These are phyloP conservation scores for Coffea eugenioides DNA, from an alignment of 257 asterid species.

Conservation along the genomic window DNA sequence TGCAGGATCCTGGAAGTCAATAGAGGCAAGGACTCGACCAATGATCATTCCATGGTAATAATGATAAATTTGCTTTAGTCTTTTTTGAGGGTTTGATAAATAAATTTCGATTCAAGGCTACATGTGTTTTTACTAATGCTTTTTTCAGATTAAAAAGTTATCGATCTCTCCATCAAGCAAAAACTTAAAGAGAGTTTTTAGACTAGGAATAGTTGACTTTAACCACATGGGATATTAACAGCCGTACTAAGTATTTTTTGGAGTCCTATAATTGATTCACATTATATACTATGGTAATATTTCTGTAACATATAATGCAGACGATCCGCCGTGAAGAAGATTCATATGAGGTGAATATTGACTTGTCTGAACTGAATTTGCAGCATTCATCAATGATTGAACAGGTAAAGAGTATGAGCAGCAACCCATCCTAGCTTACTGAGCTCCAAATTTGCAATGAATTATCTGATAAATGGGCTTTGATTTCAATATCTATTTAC, in stretches of 20 bases:
- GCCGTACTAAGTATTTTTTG: not conserved
- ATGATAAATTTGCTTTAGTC: not conserved
- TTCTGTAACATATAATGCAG: slow-evolving; percentile 30
- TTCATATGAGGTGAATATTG: slow-evolving; percentile 44
- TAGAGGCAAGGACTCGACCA: slow-evolving; percentile 52
- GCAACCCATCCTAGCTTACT: not conserved
- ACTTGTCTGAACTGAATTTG: slow-evolving; percentile 53
- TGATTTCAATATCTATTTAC: too few relatives aligned
- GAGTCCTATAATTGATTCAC: too few relatives aligned
- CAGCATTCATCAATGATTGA: slow-evolving; percentile 36
- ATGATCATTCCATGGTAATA: slow-evolving; percentile 47
- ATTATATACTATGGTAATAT: too few relatives aligned
- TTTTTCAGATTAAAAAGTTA: not conserved
- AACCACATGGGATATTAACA: not conserved
- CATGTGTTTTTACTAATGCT: not conserved
- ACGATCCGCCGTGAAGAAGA: slow-evolving; percentile 47
- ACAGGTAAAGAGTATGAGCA: slow-evolving; percentile 29
- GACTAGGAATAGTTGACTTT: not conserved
- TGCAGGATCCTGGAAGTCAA: slow-evolving; percentile 62
- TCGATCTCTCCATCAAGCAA: not conserved
- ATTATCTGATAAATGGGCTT: not conserved
- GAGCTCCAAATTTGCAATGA: not conserved
- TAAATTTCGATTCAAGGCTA: not conserved
- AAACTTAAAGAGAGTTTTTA: not conserved
- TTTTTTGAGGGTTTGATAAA: not conserved